A percentile compares a stretch with the other conserved stretches of the same genome.
Conservation (phyloP, 129 eudicot genomes). For the Mikania micrantha region DNA sequence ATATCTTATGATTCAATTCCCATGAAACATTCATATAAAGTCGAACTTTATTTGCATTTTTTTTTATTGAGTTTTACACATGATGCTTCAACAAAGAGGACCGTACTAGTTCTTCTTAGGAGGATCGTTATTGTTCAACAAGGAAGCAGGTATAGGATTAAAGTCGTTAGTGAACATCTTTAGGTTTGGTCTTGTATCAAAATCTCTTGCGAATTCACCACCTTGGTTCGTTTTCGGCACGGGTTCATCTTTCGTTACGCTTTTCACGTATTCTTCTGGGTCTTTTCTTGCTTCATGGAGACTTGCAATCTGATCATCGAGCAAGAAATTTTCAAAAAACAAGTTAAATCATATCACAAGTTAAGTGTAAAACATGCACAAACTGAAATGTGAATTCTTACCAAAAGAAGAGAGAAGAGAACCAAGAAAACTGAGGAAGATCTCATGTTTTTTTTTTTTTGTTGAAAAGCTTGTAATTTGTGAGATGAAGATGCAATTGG, state of each 20-base stretch:
- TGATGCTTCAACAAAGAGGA: neutral
- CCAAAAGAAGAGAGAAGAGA: slow-evolving; percentile 29
- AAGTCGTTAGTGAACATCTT: neutral
- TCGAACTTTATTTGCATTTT: neutral
- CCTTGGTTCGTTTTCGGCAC: slow-evolving; percentile 41
- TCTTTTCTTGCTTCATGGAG: slow-evolving; percentile 35
- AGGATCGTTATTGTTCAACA: neutral
- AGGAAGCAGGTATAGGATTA: neutral
- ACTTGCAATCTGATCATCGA: slow-evolving; percentile 20
- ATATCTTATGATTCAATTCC: neutral
- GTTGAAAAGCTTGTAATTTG: too few species aligned
- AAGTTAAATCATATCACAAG: neutral
- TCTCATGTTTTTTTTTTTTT: slow-evolving; percentile 23
- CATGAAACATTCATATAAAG: neutral
- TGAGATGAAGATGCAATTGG: neutral
- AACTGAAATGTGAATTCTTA: slow-evolving; percentile 3
- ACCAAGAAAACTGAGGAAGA: slow-evolving; percentile 9
- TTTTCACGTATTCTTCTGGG: slow-evolving; percentile 41
- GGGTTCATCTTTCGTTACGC: slow-evolving; percentile 40
- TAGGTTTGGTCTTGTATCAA: neutral
- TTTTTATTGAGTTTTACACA: neutral
- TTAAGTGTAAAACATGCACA: neutral
- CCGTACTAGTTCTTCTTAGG: neutral
- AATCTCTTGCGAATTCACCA: neutral
- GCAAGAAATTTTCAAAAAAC: neutral